Evolutionary conservation across 371 early-diverging fungal genomes (phyloP).

Genomic region (Capniomyces stellatus): DNA sequence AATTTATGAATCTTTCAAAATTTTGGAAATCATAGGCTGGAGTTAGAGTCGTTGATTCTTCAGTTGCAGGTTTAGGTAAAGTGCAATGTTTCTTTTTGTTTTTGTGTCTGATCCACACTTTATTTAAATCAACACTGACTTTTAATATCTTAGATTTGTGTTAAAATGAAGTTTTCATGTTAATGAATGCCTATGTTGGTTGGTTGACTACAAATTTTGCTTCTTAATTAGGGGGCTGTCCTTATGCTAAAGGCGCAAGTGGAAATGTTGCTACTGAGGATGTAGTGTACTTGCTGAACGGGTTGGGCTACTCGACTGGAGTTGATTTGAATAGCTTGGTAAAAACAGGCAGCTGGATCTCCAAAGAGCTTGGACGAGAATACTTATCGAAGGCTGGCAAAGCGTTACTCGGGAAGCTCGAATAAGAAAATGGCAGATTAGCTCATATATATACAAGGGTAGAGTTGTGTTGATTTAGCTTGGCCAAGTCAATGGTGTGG

Average conservation of each 20-base stretch:
- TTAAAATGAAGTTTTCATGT: too few species aligned
- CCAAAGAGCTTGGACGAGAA: constrained; percentile 41
- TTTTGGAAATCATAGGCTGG: too few species aligned
- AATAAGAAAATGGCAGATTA: neutral
- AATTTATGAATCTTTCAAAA: too few species aligned
- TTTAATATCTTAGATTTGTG: too few species aligned
- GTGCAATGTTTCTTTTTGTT: too few species aligned
- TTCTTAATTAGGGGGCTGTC: constrained; percentile 77
- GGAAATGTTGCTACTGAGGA: constrained; percentile 96
- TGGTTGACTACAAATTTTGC: too few species aligned
- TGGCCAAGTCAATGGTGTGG: too few species aligned
- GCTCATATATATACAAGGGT: too few species aligned
- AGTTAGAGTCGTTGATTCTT: constrained; percentile 78
- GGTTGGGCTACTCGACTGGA: constrained; percentile 64
- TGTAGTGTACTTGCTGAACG: constrained; percentile 83
- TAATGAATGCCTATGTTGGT: too few species aligned
- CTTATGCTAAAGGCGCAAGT: constrained; percentile 88
- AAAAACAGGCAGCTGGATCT: constrained; percentile 68
- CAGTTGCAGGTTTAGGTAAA: constrained; percentile 85
- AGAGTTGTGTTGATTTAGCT: too few species aligned
- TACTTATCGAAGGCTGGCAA: constrained; percentile 27
- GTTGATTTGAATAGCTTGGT: constrained; percentile 54
- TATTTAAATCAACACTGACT: too few species aligned
- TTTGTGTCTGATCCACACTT: too few species aligned
- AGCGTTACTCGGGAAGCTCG: constrained; percentile 10